Conservation (phyloP, 768 basidiomycete genomes). For the Boletus speciosus region DNA sequence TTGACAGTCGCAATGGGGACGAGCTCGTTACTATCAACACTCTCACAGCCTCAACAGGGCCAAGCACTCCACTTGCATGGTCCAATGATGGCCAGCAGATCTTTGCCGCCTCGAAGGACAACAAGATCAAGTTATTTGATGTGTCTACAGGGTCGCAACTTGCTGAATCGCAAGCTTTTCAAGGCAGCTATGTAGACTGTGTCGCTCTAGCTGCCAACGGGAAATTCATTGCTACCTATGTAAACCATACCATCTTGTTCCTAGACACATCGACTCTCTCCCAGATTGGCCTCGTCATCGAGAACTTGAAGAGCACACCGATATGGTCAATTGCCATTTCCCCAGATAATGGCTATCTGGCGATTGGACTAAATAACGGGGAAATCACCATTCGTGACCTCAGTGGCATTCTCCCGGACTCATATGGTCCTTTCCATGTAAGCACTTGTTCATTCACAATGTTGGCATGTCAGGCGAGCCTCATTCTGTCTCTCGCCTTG, state of each 20-base stretch:
- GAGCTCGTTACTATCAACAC: too few relatives aligned
- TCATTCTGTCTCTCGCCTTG: too few relatives aligned
- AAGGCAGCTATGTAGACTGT: neutral
- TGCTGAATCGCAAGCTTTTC: neutral
- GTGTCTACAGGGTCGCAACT: neutral
- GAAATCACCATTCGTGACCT: too few relatives aligned
- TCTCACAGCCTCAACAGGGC: fast-evolving
- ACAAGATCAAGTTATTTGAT: neutral
- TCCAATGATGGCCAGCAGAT: too few relatives aligned
- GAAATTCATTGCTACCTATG: neutral
- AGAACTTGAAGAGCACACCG: fast-evolving
- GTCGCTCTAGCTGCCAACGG: neutral
- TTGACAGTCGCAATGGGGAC: too few relatives aligned
- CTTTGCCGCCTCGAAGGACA: fast-evolving
- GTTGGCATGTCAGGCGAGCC: too few relatives aligned
- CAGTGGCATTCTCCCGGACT: too few relatives aligned
- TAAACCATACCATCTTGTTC: neutral
- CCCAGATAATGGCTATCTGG: too few relatives aligned
- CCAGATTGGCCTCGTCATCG: neutral
- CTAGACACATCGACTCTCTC: neutral
- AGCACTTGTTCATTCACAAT: too few relatives aligned
- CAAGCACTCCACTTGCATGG: too few relatives aligned
- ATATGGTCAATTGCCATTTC: neutral
- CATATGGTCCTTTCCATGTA: too few relatives aligned
- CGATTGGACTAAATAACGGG: too few relatives aligned